Base-by-base conservation (phyloP, 2,329 filamentous ascomycete genomes). In the Exophiala sp. region DNA sequence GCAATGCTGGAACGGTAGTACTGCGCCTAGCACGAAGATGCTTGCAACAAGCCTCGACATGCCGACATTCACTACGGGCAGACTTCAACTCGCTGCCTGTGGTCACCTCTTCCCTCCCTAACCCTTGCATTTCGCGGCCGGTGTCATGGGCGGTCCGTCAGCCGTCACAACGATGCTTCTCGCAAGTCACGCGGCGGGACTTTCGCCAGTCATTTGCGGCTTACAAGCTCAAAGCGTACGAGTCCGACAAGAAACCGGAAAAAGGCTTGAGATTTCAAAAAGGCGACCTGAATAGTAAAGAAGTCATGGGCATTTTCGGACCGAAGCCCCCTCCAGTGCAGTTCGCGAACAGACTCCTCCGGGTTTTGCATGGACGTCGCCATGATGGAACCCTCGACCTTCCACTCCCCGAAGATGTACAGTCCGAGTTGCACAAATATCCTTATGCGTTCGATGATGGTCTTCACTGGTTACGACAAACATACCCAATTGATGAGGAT, bases 401-500 rank as follows among this genome's bases (percentile, higher is more conserved):
- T 11, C 65, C 68, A 14, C 61, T 74, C 3, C 69, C 71, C 2
- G 55, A 57, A 21, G 68, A 73, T 43, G 64, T 72, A 27, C 61
- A 59, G 43, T 58, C 60, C n/a, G 52, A 60, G 10, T 59, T 67
- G 16, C 27, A 37, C 5, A 38, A 52, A 37, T 57, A 57, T 42
- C 63, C 62, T 16, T 54, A 66, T 21, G 56, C 63, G 16, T 63
- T 66, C 27, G 60, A 71, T 8, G 62, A 67, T 30, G 60, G 57
- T 11, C 55, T 75, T 30, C 49, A 64, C 35, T 75, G 70, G 66
- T 62, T 75, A 4, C 69, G 72, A 13, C 50, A 54, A 16, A 65
- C 67, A 11, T 67, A 70, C 23, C 70, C 71, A 0, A 48, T 74
- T 10, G 72, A 75, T 19, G 72, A 75, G 56, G 72, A 75, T 56